Conservation (phyloP, 495 filamentous ascomycete genomes). For the Neurospora sp. region DNA sequence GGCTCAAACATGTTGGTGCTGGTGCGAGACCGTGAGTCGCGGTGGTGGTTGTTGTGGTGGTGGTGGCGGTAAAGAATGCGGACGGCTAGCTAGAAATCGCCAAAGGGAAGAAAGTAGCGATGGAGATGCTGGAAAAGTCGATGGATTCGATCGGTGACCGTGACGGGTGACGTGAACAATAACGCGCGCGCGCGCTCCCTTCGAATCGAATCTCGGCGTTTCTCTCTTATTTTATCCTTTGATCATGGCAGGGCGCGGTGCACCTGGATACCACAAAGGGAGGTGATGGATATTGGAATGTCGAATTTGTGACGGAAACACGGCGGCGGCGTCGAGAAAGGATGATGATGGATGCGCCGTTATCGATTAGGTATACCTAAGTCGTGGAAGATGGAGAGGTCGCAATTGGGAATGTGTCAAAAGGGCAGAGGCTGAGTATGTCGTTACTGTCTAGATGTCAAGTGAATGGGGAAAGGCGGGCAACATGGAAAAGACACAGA, state of each 20-base stretch:
- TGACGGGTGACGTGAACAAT: neutral
- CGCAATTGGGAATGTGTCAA: neutral
- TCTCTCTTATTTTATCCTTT: neutral
- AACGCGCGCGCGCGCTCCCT: neutral
- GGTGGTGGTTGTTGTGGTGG: neutral
- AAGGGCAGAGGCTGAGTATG: neutral
- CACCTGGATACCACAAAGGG: neutral
- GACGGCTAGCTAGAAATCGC: neutral
- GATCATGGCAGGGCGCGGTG: neutral
- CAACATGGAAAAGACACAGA: neutral
- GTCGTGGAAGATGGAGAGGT: neutral
- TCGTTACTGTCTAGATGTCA: neutral
- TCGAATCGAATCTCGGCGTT: neutral
- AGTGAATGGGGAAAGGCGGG: neutral
- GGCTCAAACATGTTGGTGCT: neutral
- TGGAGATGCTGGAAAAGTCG: neutral
- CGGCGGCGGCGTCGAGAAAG: neutral
- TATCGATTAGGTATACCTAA: neutral
- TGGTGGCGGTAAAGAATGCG: neutral
- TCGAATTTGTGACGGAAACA: neutral
- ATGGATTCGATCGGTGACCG: constrained; percentile 3
- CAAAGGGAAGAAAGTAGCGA: neutral
- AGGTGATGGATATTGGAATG: neutral
- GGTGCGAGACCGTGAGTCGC: constrained; percentile 2
- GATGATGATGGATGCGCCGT: neutral